These are phyloP conservation scores for Globisporangium iwayamae DNA, from an alignment of 352 stramenopile species.

Conservation along the genomic window DNA sequence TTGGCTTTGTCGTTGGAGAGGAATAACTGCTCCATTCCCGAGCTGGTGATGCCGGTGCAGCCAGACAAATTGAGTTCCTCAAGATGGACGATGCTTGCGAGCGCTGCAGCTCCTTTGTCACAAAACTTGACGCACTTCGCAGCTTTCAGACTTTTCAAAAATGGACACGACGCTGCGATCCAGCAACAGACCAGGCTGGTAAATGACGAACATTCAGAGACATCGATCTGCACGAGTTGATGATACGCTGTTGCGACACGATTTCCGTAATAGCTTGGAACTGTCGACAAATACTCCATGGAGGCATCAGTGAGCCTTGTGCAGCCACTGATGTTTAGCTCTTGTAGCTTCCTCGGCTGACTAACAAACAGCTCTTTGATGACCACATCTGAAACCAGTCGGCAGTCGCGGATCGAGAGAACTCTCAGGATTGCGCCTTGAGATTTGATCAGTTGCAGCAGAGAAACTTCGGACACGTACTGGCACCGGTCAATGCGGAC, in stretches of 20 bases:
- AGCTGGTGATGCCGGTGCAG: slow-evolving; percentile 42
- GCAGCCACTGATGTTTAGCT: slow-evolving; percentile 59
- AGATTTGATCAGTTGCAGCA: slow-evolving; percentile 36
- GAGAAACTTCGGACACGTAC: slow-evolving; percentile 34
- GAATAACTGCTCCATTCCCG: slow-evolving; percentile 43
- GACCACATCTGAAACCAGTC: slow-evolving; percentile 31
- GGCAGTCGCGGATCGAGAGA: slow-evolving; percentile 41
- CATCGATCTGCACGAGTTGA: slow-evolving; percentile 39
- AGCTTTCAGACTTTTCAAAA: slow-evolving; percentile 40
- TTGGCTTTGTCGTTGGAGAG: slow-evolving; percentile 29
- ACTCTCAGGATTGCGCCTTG: slow-evolving; percentile 27
- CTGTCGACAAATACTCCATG: slow-evolving; percentile 52
- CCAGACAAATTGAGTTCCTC: slow-evolving; percentile 52
- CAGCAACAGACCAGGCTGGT: slow-evolving; percentile 57
- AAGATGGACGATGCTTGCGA: slow-evolving; percentile 49
- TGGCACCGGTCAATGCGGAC: slow-evolving; percentile 47
- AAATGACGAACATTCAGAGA: slow-evolving; percentile 46
- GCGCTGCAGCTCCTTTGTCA: slow-evolving; percentile 51
- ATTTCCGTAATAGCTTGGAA: slow-evolving; percentile 55
- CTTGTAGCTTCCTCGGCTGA: slow-evolving; percentile 43
- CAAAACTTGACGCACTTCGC: slow-evolving; percentile 38
- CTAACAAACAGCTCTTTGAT: slow-evolving; percentile 48
- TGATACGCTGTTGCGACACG: slow-evolving; percentile 41
- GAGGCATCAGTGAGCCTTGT: slow-evolving; percentile 39
- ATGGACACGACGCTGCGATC: slow-evolving; percentile 61